Conservation (phyloP, 1,139 yeast genomes). For the Suhomyces ambrosiae region DNA sequence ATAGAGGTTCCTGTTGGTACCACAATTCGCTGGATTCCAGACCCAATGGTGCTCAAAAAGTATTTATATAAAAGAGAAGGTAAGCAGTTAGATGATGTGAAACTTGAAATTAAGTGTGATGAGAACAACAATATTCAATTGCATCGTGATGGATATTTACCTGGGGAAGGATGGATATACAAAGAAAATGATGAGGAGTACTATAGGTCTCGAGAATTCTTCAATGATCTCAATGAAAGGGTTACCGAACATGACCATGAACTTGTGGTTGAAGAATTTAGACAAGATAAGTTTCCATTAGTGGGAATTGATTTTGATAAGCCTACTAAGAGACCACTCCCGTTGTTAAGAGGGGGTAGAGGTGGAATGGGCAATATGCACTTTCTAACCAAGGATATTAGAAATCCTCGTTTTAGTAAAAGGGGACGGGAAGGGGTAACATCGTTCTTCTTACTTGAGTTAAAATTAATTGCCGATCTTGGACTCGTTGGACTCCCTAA, state of each 20-base stretch:
- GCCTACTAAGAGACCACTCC: constrained; percentile 67
- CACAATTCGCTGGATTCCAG: constrained; percentile 81
- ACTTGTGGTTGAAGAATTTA: constrained; percentile 59
- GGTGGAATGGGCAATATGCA: constrained; percentile 98
- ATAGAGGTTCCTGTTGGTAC: constrained; percentile 94
- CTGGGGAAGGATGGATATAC: constrained; percentile 88
- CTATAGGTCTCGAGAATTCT: constrained; percentile 65
- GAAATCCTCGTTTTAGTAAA: constrained; percentile 89
- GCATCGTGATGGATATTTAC: constrained; percentile 53
- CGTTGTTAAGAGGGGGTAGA: constrained; percentile 77
- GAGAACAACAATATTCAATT: constrained; percentile 54
- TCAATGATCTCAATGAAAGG: constrained; percentile 59
- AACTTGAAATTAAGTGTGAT: constrained; percentile 28
- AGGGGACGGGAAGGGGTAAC: constrained; percentile 72
- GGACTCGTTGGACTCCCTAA: constrained; percentile 95
- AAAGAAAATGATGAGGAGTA: constrained; percentile 73
- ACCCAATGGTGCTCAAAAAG: constrained; percentile 52
- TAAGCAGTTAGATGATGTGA: constrained; percentile 29
- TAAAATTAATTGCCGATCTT: constrained; percentile 85
- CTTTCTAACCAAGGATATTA: constrained; percentile 75
- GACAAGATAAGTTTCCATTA: constrained; percentile 71
- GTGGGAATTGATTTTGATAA: constrained; percentile 73
- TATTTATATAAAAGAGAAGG: constrained; percentile 35
- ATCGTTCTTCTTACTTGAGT: constrained; percentile 72
- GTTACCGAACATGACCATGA: constrained; percentile 68